Evolutionary conservation across 2,329 filamentous ascomycete genomes (phyloP), one percentile per base, ranked within the genome.

Genomic region (Ophiostoma triangulosporum): DNA sequence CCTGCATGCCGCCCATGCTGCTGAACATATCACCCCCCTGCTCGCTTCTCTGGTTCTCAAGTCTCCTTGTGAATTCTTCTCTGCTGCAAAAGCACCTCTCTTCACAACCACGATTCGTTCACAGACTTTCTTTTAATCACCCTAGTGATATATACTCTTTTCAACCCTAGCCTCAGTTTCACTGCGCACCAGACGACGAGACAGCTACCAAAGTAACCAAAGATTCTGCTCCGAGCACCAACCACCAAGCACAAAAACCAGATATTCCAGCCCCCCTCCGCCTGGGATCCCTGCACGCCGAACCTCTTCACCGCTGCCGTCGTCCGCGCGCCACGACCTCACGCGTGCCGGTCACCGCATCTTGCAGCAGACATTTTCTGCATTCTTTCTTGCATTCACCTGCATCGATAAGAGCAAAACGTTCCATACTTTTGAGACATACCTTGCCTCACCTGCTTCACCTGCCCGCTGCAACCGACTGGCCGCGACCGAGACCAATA

Each of bases 231-330:
- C 9, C n/a, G n/a, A n/a, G n/a, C n/a, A n/a, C n/a, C n/a, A 26
- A 26, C 15, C 38, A 45, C 12, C 38, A 15, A 12, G 22, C 9
- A 6, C 31, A 14, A 31, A 6, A 31, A 11, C 6, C 29, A 31
- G 6, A 31, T 33, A 12, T 33, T n/a, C n/a, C n/a, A n/a, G n/a
- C n/a, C n/a, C 15, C 35, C n/a, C 22, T 46, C 26, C 29, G 38
- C 43, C 43, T 46, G n/a, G 24, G 15, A 17, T 26, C 22, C 22
- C 35, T 50, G 35, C 33, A 22, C 17, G 17, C 26, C 43, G 24
- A 36, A 26, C 22, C 31, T 33, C 26, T 45, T 56, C 54, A 56
- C 54, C 54, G 54, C 54, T 48, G 54, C 54, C 40, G 43, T 38
- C 31, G 31, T 17, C 24, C n/a, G 35, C 38, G 20, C 20, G 20